phyloP scores from a whole-genome alignment of 805 yeast genomes.

The Sugiyamaella valdiviana region DNA sequence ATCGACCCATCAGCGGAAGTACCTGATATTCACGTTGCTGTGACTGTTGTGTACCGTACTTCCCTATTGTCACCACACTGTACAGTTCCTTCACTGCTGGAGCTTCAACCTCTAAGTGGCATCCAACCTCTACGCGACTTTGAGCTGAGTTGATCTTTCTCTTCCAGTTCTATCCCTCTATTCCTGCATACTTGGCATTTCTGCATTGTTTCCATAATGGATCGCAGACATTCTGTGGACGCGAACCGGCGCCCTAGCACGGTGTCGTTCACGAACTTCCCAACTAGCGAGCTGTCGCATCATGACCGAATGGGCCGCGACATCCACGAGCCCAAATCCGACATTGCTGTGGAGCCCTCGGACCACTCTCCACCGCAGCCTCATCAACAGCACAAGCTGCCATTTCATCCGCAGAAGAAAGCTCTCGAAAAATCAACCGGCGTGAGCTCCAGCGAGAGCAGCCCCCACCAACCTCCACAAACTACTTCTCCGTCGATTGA shows the following conservation, averaged over 20 bases:
- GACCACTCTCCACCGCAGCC: background rate
- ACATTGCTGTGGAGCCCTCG: background rate
- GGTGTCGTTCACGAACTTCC: constrained; percentile 3
- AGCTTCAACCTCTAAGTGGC: too few species aligned
- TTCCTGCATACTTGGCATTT: background rate
- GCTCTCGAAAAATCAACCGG: background rate
- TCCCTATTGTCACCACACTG: too few species aligned
- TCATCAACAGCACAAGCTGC: background rate
- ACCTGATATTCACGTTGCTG: too few species aligned
- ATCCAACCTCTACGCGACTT: too few species aligned
- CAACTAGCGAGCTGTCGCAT: background rate
- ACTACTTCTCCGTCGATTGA: background rate
- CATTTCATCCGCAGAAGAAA: background rate
- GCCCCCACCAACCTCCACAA: background rate
- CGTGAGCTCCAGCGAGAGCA: background rate
- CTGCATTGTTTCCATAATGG: too few species aligned
- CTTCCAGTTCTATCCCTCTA: too few species aligned
- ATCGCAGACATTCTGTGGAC: background rate
- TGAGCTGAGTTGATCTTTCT: too few species aligned
- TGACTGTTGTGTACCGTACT: too few species aligned
- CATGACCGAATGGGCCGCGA: background rate
- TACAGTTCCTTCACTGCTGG: too few species aligned
- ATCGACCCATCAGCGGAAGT: too few species aligned
- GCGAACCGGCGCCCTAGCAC: constrained; percentile 3
- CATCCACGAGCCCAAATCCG: background rate